Conservation (phyloP, 441 rosid genomes). For the Populus tomentosa region DNA sequence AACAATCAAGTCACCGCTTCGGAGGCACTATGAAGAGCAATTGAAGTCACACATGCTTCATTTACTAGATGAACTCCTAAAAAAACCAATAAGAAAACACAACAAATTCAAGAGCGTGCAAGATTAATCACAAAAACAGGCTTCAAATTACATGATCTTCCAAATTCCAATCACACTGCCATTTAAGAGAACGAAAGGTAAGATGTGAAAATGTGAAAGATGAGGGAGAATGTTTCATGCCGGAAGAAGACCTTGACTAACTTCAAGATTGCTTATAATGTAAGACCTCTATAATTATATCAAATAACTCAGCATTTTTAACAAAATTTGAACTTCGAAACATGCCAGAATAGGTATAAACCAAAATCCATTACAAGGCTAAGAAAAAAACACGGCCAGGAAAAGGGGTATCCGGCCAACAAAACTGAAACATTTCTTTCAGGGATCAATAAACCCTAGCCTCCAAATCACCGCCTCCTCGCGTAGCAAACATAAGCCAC, state of each 20-base stretch:
- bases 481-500: slow-evolving; percentile 39
- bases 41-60: neutral
- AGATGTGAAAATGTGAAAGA: no score
- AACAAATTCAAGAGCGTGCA: neutral
- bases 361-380: slow-evolving; percentile 20
- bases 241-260: no score
- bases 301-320: neutral
- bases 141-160: no score
- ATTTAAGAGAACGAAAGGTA: no score
- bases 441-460: slow-evolving; percentile 15
- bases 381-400: slow-evolving; percentile 13
- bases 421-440: slow-evolving; percentile 25
- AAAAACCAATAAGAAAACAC: neutral
- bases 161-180: no score
- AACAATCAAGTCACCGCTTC: neutral
- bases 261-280: no score
- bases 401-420: slow-evolving; percentile 18
- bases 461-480: slow-evolving; percentile 32
- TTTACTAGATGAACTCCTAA: neutral
- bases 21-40: neutral
- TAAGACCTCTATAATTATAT: neutral
- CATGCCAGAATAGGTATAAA: slow-evolving; percentile 1
- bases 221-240: no score
- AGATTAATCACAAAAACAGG: neutral
- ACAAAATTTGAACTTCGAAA: neutral